A percentile compares a stretch with the other conserved stretches of the same genome.
Conservation (phyloP, 306 rosid genomes). For the Hippophae rhamnoides region DNA sequence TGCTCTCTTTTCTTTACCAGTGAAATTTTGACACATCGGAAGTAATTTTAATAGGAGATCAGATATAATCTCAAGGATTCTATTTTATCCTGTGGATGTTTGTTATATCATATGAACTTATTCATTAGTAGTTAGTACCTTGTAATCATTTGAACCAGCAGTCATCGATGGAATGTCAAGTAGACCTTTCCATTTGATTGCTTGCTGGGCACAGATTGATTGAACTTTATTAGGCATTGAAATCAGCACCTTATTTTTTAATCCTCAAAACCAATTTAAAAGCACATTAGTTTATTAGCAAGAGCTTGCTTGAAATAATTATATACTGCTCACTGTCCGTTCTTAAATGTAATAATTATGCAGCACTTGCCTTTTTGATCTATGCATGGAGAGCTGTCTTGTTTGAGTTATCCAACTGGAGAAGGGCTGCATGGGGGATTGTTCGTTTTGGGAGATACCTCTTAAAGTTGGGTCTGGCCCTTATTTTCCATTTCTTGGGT, state of each 20-base stretch:
- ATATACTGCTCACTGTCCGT: not conserved
- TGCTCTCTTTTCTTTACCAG: not conserved
- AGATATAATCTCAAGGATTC: not conserved
- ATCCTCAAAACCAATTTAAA: not conserved
- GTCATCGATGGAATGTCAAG: too few relatives aligned
- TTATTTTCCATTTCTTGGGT: constrained; percentile 57
- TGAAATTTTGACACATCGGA: not conserved
- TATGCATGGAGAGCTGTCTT: constrained; percentile 93
- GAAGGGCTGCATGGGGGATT: constrained; percentile 34
- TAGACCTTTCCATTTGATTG: constrained; percentile 1
- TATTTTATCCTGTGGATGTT: not conserved
- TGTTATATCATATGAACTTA: not conserved
- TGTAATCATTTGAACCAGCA: too few relatives aligned
- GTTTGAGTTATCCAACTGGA: constrained; percentile 82
- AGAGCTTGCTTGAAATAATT: too few relatives aligned
- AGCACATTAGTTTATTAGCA: not conserved
- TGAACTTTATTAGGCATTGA: not conserved
- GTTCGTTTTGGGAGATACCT: constrained; percentile 44
- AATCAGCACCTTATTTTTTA: not conserved
- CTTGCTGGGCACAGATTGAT: not conserved
- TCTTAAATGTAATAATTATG: constrained; percentile 12
- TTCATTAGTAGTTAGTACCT: too few relatives aligned
- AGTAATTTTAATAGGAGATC: not conserved
- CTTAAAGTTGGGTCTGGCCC: constrained; percentile 45
- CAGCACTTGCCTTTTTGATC: constrained; percentile 63